phyloP scores from a whole-genome alignment of 2,329 filamentous ascomycete genomes.

The Colletotrichum sp. region DNA sequence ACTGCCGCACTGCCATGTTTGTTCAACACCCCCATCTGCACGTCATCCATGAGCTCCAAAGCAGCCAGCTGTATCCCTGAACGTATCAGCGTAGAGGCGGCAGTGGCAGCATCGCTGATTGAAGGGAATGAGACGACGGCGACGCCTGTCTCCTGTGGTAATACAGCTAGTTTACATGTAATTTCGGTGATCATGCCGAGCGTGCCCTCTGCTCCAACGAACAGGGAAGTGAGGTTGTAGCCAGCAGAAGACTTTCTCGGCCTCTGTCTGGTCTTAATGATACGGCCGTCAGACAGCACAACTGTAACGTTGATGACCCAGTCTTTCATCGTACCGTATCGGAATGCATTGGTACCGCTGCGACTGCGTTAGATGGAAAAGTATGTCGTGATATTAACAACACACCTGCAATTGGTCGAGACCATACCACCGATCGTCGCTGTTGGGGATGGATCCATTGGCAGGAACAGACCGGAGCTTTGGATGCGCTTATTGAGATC shows the following conservation, averaged over 20 bases:
- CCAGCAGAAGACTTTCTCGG: conserved; percentile 74
- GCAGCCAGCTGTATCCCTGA: conserved; percentile 71
- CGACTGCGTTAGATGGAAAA: too few species aligned
- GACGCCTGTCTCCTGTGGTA: conserved; percentile 68
- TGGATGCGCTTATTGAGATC: conserved; percentile 69
- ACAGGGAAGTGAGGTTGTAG: conserved; percentile 73
- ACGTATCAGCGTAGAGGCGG: conserved; percentile 69
- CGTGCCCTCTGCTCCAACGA: conserved; percentile 75
- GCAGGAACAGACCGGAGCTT: conserved; percentile 68
- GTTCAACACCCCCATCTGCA: conserved; percentile 73
- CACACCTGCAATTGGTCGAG: conserved; percentile 62
- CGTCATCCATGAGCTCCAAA: conserved; percentile 67
- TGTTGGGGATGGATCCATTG: conserved; percentile 71
- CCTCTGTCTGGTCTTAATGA: conserved; percentile 70
- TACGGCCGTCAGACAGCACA: conserved; percentile 69
- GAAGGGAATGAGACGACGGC: conserved; percentile 67
- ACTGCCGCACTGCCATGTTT: conserved; percentile 62
- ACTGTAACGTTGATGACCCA: conserved; percentile 76
- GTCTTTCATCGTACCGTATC: conserved; percentile 80
- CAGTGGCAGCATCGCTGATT: conserved; percentile 68
- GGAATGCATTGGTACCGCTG: conserved; percentile 63
- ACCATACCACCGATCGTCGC: conserved; percentile 66
- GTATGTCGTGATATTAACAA: too few species aligned
- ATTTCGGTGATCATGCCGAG: conserved; percentile 74
- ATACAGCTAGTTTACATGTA: conserved; percentile 69